Evolutionary conservation across 1,139 yeast genomes (phyloP), one percentile per base, ranked within the genome.

Genomic region (Suhomyces guaymorum): DNA sequence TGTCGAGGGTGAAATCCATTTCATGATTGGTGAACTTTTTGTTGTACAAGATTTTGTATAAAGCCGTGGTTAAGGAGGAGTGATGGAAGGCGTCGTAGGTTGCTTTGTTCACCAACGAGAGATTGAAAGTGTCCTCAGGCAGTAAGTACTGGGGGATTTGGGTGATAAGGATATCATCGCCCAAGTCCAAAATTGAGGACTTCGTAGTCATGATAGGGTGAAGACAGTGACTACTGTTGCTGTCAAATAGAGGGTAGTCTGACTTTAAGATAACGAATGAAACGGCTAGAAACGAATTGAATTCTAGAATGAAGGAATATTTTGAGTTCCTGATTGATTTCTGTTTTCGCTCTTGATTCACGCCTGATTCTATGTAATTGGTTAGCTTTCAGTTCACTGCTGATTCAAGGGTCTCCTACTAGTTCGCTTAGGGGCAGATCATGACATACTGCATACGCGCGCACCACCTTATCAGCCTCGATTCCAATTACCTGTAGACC

Each of bases 11-110:
- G 41, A 44, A 46, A 29, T 47, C 38, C 27, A 45, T 33, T 11
- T 40, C 44, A 35, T 65, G 38, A 66, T 63, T 12, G 74, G 78
- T 31, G 66, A 77, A 81, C 26, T 72, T 68, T 46, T 76, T 75
- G 16, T 62, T 54, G 50, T 67, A 81, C 26, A 78, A 52, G 52
- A 52, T 63, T 61, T 78, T 77, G 68, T 38, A 79, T 50, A 49
- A 61, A 51, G 33, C 64, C 45, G 30, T 73, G 56, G 43, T 63
- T 49, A 49, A 63, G 45, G 47, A 54, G 39, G 47, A 50, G 45
- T 46, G 23, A 31, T 48, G 44, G 35, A 53, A 52, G 41, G 47
- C 44, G 7, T 44, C 19, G 30, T 54, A 63, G 32, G 60, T 59
- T 25, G 61, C 42, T 33, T 60, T 63, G 40, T 72, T 71, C 1